Evolutionary conservation across 805 yeast genomes (phyloP), one percentile per base, ranked within the genome.

Genomic region (Pichia membranifaciens): DNA sequence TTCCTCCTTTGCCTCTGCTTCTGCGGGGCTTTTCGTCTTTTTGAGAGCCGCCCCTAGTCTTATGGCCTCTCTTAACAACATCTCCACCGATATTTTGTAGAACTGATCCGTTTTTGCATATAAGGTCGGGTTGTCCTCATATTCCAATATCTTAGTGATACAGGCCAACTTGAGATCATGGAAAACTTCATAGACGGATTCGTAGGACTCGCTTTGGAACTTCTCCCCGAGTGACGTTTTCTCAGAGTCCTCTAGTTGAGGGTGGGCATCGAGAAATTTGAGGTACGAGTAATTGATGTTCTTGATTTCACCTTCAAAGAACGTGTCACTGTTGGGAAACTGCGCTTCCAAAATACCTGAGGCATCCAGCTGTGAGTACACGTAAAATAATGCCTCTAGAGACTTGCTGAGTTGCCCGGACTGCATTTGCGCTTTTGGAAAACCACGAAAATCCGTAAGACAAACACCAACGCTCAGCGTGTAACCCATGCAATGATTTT

Each of bases 131-230:
- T 84, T 84, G 17, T 77, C 68, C 20, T 73, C 71, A 48, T 72
- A 67, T 35, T 71, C 66, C 38, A 71, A 66, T 22, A 84, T 70
- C 32, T 70, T 63, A n/a, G 71, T 57, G 12, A 77, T 71, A 33
- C 81, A 67, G 0, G 81, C 77, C 16, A 82, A 64, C 50, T 74
- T 81, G 39, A 86, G 58, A 60, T 86, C 95, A 57, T 85, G 91
- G 56, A 71, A 84, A 12, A 85, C 57, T 38, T 68, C 67, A 56
- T 82, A 84, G 6, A 83, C 68, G 0, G 75, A 66, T 9, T 60
- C 58, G 57, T 83, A 83, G 16, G 64, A 58, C 1, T 59, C 58
- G 1, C 60, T 52, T 1, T 61, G 62, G 52, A 70, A 67, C 53
- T 75, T 76, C 4, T 67, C 62, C 0, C 55, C 25, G n/a, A 83